phyloP scores from a whole-genome alignment of 345 rosid species.

The Noccaea caerulescens region DNA sequence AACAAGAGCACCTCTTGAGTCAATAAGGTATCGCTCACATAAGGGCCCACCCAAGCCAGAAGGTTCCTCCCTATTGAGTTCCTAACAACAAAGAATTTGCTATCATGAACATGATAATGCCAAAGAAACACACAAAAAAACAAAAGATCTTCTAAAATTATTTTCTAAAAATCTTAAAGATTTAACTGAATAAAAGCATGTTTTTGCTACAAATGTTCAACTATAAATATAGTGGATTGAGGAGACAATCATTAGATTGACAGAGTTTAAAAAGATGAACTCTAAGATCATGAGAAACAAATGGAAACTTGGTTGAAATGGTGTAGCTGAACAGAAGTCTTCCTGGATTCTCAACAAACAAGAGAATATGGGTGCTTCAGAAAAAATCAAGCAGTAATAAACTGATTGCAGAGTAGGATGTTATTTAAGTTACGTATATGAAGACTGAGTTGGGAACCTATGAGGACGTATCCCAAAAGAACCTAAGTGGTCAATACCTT shows the following conservation, averaged over 20 bases:
- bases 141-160: neutral
- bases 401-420: slow-evolving; percentile 1
- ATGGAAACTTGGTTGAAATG: no score
- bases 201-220: slow-evolving; percentile 5
- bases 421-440: neutral
- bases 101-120: slow-evolving; percentile 11
- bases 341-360: no score
- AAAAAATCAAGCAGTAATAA: slow-evolving; percentile 18
- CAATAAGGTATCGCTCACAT: slow-evolving; percentile 75
- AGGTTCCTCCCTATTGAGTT: slow-evolving; percentile 93
- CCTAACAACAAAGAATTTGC: slow-evolving; percentile 51
- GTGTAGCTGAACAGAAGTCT: no score
- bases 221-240: slow-evolving; percentile 10
- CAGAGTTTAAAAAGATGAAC: neutral
- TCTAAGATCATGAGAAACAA: no score
- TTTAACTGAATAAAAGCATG: slow-evolving; percentile 1
- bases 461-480: slow-evolving; percentile 21
- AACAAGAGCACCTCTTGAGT: slow-evolving; percentile 89
- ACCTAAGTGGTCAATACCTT: slow-evolving; percentile 56
- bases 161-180: slow-evolving; percentile 2
- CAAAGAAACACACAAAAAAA: neutral
- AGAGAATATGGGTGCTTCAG: neutral
- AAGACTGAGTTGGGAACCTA: neutral
- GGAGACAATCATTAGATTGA: slow-evolving; percentile 4
- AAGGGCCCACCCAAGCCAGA: slow-evolving; percentile 89